A percentile compares a stretch with the other conserved stretches of the same genome.
phyloP scores from a whole-genome alignment of 352 stramenopile genomes.

The Elongisporangium anandrum region DNA sequence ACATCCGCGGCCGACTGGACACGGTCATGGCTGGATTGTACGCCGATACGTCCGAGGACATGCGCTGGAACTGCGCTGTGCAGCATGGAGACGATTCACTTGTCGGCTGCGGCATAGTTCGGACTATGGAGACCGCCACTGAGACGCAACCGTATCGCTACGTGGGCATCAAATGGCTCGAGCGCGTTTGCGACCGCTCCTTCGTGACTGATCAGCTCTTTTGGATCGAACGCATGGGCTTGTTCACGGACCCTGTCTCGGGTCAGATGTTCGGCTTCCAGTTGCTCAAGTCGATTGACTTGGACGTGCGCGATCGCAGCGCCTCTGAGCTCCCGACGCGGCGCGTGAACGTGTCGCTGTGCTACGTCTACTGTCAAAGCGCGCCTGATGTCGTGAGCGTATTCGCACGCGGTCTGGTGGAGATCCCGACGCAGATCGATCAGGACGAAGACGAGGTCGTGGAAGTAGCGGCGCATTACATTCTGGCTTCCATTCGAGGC shows the following conservation, averaged over 20 bases:
- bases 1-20: conserved; percentile 37
- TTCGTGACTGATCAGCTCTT: conserved; percentile 43
- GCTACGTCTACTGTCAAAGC: conserved; percentile 56
- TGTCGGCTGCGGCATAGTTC: conserved; percentile 41
- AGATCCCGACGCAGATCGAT: conserved; percentile 19
- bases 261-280: conserved; percentile 48
- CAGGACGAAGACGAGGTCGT: conserved; percentile 15
- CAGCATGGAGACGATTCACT: conserved; percentile 35
- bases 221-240: conserved; percentile 48
- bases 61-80: conserved; percentile 38
- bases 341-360: conserved; percentile 49
- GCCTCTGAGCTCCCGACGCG: conserved; percentile 15
- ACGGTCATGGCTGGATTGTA: conserved; percentile 50
- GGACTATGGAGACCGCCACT: conserved; percentile 29
- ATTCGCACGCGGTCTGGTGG: conserved; percentile 56
- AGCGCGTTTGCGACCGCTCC: conserved; percentile 22
- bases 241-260: conserved; percentile 4
- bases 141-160: conserved; percentile 34
- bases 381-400: conserved; percentile 36
- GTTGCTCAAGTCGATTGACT: conserved; percentile 58
- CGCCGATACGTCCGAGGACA: conserved; percentile 26
- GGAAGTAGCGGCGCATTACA: conserved; percentile 21
- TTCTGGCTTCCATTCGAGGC: conserved; percentile 36
- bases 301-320: conserved; percentile 11
- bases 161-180: conserved; percentile 64